phyloP scores from a whole-genome alignment of 2,329 filamentous ascomycete species.

The Albophoma yamanashiensis region DNA sequence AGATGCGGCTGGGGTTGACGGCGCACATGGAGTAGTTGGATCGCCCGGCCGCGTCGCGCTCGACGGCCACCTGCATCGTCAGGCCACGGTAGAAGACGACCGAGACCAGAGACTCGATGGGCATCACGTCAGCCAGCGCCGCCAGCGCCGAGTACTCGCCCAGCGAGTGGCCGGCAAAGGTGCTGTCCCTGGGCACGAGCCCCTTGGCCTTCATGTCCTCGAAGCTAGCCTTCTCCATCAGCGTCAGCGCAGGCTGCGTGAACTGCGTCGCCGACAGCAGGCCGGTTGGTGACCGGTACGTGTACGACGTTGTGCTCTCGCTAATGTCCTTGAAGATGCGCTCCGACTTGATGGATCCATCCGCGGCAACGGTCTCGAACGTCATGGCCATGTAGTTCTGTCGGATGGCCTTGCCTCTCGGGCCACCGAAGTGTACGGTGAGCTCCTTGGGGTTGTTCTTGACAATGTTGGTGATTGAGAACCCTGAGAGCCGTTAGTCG shows the following conservation, averaged over 20 bases:
- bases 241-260: conserved; percentile 89
- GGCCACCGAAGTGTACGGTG: conserved; percentile 95
- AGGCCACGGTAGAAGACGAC: conserved; percentile 98
- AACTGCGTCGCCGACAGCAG: conserved; percentile 96
- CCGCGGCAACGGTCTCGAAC: conserved; percentile 90
- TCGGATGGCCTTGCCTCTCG: conserved; percentile 91
- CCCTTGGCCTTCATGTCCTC: conserved; percentile 98
- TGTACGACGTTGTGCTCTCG: conserved; percentile 90
- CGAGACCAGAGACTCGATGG: conserved; percentile 96
- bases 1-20: conserved; percentile 96
- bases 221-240: conserved; percentile 99
- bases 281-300: conserved; percentile 89
- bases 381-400: conserved; percentile 99
- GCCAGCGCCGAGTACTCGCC: conserved; percentile 97
- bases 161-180: conserved; percentile 93
- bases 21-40: conserved; percentile 99
- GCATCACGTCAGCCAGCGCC: conserved; percentile 95
- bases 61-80: conserved; percentile 98
- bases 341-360: conserved; percentile 93
- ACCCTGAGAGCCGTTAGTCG: conserved; percentile 39
- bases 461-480: conserved; percentile 97
- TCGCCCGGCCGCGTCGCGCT: conserved; percentile 83
- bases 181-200: conserved; percentile 89
- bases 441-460: conserved; percentile 99
- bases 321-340: conserved; percentile 98